Conservation (phyloP, 371 early-diverging fungal species). For the Rhizopus arrhizus region DNA sequence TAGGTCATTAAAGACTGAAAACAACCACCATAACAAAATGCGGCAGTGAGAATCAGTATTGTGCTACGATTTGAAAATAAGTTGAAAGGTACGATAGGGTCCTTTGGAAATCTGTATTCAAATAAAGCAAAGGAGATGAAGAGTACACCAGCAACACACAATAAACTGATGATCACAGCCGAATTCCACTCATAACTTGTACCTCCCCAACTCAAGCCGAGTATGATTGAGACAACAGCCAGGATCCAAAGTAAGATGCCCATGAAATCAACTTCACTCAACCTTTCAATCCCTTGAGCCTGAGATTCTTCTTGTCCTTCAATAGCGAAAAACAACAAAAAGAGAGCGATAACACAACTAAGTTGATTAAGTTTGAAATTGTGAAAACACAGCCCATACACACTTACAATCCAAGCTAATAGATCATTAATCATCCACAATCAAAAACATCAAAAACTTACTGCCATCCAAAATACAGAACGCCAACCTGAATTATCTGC, state of each 20-base stretch:
- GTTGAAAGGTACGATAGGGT: slow-evolving; percentile 56
- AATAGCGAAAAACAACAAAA: slow-evolving; percentile 28
- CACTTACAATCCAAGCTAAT: slow-evolving; percentile 43
- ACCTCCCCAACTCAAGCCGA: slow-evolving; percentile 48
- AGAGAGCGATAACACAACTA: slow-evolving; percentile 28
- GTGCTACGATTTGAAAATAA: slow-evolving; percentile 58
- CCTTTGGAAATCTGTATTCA: slow-evolving; percentile 43
- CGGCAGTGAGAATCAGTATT: slow-evolving; percentile 39
- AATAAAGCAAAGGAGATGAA: slow-evolving; percentile 43
- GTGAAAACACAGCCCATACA: neutral
- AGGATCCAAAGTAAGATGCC: slow-evolving; percentile 38
- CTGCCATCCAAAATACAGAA: slow-evolving; percentile 47
- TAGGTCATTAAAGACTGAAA: slow-evolving; percentile 52
- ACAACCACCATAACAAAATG: slow-evolving; percentile 45
- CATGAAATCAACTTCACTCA: slow-evolving; percentile 25
- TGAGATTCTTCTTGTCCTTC: slow-evolving; percentile 16
- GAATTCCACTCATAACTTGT: slow-evolving; percentile 52
- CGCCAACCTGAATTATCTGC: slow-evolving; percentile 38
- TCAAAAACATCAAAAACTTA: slow-evolving; percentile 19
- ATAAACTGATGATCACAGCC: slow-evolving; percentile 46
- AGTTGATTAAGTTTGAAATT: neutral
- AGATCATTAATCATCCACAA: neutral
- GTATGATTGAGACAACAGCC: slow-evolving; percentile 34
- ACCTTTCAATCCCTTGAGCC: neutral
- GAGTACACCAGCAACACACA: slow-evolving; percentile 43